These are phyloP conservation scores for Xylaria sp. DNA, from an alignment of 2,329 filamentous ascomycete species.

Conservation along the genomic window DNA sequence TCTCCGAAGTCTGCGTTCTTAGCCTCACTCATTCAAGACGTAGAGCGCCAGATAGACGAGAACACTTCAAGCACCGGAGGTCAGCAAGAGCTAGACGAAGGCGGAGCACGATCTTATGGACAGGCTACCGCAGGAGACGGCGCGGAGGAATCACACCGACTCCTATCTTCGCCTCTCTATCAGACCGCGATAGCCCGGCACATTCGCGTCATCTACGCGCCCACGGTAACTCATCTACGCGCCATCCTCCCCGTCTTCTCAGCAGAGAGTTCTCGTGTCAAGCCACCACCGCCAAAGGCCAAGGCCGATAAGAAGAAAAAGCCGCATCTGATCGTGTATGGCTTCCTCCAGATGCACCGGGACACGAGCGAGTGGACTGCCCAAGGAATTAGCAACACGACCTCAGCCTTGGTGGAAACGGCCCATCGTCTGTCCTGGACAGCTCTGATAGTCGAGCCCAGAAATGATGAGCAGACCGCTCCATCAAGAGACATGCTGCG, in stretches of 20 bases:
- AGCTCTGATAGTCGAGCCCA: conserved; percentile 45
- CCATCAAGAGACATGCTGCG: conserved; percentile 38
- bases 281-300: conserved; percentile 33
- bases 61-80: conserved; percentile 7
- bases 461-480: conserved; percentile 1
- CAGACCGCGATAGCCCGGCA: conserved; percentile 63
- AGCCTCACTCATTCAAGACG: conserved; percentile 47
- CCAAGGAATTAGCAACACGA: conserved; percentile 61
- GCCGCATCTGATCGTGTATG: conserved; percentile 57
- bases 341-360: conserved; percentile 59
- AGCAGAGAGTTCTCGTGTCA: conserved; percentile 33
- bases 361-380: conserved; percentile 69
- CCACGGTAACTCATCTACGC: conserved; percentile 70
- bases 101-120: not conserved
- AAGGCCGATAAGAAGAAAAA: conserved; percentile 6
- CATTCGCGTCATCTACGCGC: conserved; percentile 65
- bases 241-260: conserved; percentile 63
- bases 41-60: conserved; percentile 27
- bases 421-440: conserved; percentile 42
- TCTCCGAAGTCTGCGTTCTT: conserved; percentile 61
- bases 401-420: conserved; percentile 58
- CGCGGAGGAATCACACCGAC: conserved; percentile 29
- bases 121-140: not conserved
- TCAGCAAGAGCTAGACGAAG: conserved; percentile 13
- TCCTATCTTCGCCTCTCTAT: conserved; percentile 61